A percentile compares a stretch with the other conserved stretches of the same genome.
Conservation (phyloP, 1,139 yeast species). For the Suhomyces maxii region DNA sequence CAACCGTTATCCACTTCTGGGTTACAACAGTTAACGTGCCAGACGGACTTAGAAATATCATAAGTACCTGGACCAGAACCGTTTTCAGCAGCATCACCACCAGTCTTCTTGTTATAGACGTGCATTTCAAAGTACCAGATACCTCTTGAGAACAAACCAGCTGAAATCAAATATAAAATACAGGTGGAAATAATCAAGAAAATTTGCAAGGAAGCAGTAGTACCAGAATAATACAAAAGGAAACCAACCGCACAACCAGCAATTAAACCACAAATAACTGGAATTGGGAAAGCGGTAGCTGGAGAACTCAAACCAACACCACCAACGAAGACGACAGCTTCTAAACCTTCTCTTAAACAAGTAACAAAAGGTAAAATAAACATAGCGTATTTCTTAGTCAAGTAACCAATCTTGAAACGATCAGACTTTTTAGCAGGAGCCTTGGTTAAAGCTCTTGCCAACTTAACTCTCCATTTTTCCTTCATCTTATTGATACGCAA, state of each 20-base stretch:
- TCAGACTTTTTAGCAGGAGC: conserved; percentile 15
- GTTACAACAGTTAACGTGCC: conserved; percentile 98
- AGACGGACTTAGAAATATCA: conserved; percentile 72
- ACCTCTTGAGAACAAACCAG: conserved; percentile 58
- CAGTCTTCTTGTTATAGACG: conserved; percentile 50
- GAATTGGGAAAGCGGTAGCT: conserved; percentile 40
- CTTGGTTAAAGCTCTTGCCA: conserved; percentile 38
- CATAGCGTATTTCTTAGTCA: conserved; percentile 37
- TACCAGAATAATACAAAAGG: conserved; percentile 43
- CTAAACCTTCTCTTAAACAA: conserved; percentile 48
- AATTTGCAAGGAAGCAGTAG: conserved; percentile 41
- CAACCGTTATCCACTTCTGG: conserved; percentile 90
- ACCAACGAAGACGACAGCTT: conserved; percentile 50
- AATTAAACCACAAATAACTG: conserved; percentile 36
- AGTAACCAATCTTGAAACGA: conserved; percentile 21
- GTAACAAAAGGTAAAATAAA: conserved; percentile 46
- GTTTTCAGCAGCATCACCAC: conserved; percentile 83
- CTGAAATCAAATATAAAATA: conserved; percentile 44
- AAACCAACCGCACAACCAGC: conserved; percentile 39
- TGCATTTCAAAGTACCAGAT: conserved; percentile 82
- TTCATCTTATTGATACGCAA: conserved; percentile 40
- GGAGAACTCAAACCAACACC: conserved; percentile 48
- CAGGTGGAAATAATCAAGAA: conserved; percentile 44
- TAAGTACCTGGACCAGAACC: conserved; percentile 96
- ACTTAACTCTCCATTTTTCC: conserved; percentile 50